A percentile compares a stretch with the other conserved stretches of the same genome.
These are phyloP conservation scores for Podospora didyma DNA, from an alignment of 495 filamentous ascomycete species.

Conservation along the genomic window DNA sequence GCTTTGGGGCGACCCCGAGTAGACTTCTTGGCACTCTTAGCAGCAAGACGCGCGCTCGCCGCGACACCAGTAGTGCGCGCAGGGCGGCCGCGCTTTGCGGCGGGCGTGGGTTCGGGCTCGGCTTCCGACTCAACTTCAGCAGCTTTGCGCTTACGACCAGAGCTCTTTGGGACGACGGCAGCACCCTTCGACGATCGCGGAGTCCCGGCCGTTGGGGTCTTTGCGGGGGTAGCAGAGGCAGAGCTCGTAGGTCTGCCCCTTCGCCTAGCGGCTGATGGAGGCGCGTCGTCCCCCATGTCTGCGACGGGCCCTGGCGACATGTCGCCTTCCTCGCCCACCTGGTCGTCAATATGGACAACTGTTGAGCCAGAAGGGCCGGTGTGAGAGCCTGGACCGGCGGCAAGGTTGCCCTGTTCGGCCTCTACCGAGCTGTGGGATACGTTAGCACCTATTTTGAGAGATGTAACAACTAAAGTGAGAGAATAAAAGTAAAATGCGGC, in stretches of 20 bases:
- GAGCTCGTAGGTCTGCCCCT: neutral
- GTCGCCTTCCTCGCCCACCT: neutral
- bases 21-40: constrained; percentile 18
- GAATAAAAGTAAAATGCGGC: neutral
- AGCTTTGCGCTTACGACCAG: constrained; percentile 23
- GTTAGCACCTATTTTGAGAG: neutral
- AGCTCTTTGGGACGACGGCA: constrained; percentile 9
- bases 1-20: constrained; percentile 17
- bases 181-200: constrained; percentile 19
- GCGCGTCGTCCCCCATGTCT: neutral
- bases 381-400: neutral
- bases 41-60: constrained; percentile 24
- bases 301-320: too few species aligned
- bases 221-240: constrained; percentile 5
- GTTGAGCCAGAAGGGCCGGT: neutral
- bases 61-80: constrained; percentile 11
- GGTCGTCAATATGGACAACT: neutral
- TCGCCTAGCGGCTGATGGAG: neutral
- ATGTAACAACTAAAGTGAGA: neutral
- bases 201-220: constrained; percentile 9
- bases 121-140: constrained; percentile 7
- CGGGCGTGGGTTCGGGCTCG: constrained; percentile 2
- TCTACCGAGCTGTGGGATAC: constrained; percentile 4
- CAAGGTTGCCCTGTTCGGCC: neutral
- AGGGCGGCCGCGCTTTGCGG: constrained; percentile 22